A percentile compares a stretch with the other conserved stretches of the same genome.
Evolutionary conservation across 768 basidiomycete genomes (phyloP).

Genomic region (Candolleomyces eurysporus): DNA sequence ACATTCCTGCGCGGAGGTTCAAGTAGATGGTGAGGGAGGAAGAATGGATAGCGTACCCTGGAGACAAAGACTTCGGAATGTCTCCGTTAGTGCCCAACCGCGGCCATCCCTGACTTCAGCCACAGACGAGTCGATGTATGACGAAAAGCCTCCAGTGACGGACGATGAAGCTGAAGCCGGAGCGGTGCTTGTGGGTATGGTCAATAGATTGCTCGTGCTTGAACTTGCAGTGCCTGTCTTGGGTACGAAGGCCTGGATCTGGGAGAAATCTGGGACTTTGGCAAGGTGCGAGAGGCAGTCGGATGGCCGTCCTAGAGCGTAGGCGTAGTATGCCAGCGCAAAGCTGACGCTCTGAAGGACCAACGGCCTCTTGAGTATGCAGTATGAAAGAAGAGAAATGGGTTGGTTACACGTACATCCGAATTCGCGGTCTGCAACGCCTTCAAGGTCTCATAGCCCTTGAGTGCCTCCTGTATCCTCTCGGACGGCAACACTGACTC

Average conservation of each 20-base stretch:
- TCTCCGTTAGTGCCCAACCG: constrained; percentile 71
- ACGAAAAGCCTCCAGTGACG: constrained; percentile 47
- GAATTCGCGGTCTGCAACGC: constrained; percentile 37
- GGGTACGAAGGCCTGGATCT: constrained; percentile 55
- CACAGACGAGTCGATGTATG: constrained; percentile 36
- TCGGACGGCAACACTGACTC: constrained; percentile 61
- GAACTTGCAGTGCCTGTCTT: constrained; percentile 39
- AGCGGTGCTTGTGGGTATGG: constrained; percentile 28
- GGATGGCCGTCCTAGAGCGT: constrained; percentile 65
- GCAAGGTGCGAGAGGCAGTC: constrained; percentile 61
- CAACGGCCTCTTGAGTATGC: background rate
- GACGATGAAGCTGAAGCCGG: constrained; percentile 42
- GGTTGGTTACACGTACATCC: constrained; percentile 48
- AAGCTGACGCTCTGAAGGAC: constrained; percentile 58
- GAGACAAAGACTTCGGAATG: constrained; percentile 72
- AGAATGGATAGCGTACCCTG: constrained; percentile 51
- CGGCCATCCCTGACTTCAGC: constrained; percentile 66
- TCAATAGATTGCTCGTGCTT: constrained; percentile 21
- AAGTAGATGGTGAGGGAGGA: background rate
- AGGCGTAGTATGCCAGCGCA: constrained; percentile 76
- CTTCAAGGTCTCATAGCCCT: constrained; percentile 56
- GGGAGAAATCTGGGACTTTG: constrained; percentile 52
- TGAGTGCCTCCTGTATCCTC: constrained; percentile 53
- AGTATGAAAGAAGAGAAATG: background rate
- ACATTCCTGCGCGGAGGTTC: constrained; percentile 58